phyloP scores from a whole-genome alignment of 1,284 basidiomycete genomes.

The Cronartium quercuum region DNA sequence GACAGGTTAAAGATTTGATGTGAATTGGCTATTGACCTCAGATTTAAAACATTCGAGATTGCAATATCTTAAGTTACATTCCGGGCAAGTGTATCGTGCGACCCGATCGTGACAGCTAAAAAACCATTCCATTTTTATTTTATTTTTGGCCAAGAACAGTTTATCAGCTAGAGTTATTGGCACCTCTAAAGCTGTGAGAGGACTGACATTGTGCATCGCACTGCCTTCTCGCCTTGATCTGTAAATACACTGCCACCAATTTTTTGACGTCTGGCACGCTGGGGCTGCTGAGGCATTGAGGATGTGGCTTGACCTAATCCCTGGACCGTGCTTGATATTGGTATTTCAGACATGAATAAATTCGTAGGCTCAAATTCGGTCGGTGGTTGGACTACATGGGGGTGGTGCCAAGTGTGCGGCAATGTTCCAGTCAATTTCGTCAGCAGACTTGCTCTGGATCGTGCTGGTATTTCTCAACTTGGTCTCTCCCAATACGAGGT shows the following conservation, averaged over 20 bases:
- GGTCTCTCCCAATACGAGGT: too few relatives aligned
- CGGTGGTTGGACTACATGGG: too few relatives aligned
- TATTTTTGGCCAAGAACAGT: too few relatives aligned
- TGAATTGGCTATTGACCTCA: background rate
- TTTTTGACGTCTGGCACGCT: background rate
- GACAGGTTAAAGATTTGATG: background rate
- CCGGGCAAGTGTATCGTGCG: slow-evolving; percentile 22
- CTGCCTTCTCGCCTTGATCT: background rate
- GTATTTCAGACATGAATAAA: too few relatives aligned
- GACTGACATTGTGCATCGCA: background rate
- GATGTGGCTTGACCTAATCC: background rate
- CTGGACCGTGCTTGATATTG: background rate
- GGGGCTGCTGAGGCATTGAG: background rate
- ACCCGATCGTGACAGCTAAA: slow-evolving; percentile 12
- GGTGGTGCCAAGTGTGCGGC: too few relatives aligned
- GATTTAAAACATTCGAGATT: slow-evolving; percentile 22
- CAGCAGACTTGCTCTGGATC: too few relatives aligned
- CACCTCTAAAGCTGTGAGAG: background rate
- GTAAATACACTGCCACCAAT: background rate
- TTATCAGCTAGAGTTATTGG: too few relatives aligned
- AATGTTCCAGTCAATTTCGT: too few relatives aligned
- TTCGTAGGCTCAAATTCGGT: too few relatives aligned
- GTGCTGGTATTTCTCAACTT: too few relatives aligned
- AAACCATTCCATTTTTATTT: background rate
- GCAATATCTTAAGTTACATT: slow-evolving; percentile 27